phyloP scores from a whole-genome alignment of 352 stramenopile genomes.

The Globisporangium okanoganense region DNA sequence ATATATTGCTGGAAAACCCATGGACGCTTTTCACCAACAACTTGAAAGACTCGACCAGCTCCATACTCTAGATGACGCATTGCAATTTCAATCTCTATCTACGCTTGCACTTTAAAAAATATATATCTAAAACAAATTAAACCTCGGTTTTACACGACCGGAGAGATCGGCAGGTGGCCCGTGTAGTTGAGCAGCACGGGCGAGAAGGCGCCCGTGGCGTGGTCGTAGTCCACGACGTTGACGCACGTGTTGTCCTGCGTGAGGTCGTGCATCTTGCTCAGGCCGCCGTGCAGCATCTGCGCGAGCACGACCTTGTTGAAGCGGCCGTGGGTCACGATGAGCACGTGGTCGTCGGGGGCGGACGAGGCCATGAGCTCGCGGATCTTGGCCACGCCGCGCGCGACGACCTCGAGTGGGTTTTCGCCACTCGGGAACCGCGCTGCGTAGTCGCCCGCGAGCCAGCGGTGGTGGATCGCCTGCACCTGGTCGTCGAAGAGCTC shows the following conservation, averaged over 20 bases:
- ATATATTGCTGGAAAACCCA: slow-evolving; percentile 7
- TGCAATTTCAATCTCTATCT: neutral
- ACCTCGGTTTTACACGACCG: slow-evolving; percentile 20
- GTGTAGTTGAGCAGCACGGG: slow-evolving; percentile 75
- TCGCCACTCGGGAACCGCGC: slow-evolving; percentile 61
- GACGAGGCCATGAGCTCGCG: slow-evolving; percentile 41
- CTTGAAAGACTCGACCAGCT: neutral
- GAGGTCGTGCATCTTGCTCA: slow-evolving; percentile 62
- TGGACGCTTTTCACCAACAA: neutral
- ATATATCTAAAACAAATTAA: neutral
- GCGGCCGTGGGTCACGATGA: slow-evolving; percentile 76
- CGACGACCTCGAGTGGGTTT: slow-evolving; percentile 61
- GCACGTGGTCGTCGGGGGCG: slow-evolving; percentile 47
- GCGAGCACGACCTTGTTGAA: slow-evolving; percentile 85
- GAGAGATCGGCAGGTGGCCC: slow-evolving; percentile 40
- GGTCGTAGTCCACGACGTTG: slow-evolving; percentile 82
- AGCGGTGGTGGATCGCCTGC: slow-evolving; percentile 57
- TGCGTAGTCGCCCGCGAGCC: slow-evolving; percentile 48
- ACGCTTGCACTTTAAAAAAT: slow-evolving; percentile 1
- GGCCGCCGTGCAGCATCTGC: slow-evolving; percentile 54
- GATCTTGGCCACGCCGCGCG: slow-evolving; percentile 60
- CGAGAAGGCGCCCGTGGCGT: slow-evolving; percentile 39
- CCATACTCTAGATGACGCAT: slow-evolving; percentile 1
- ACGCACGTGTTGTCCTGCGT: slow-evolving; percentile 85
- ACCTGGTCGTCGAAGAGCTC: slow-evolving; percentile 46